phyloP scores from a whole-genome alignment of 192 early-diverging fungal species.

The Coemansia sp. region DNA sequence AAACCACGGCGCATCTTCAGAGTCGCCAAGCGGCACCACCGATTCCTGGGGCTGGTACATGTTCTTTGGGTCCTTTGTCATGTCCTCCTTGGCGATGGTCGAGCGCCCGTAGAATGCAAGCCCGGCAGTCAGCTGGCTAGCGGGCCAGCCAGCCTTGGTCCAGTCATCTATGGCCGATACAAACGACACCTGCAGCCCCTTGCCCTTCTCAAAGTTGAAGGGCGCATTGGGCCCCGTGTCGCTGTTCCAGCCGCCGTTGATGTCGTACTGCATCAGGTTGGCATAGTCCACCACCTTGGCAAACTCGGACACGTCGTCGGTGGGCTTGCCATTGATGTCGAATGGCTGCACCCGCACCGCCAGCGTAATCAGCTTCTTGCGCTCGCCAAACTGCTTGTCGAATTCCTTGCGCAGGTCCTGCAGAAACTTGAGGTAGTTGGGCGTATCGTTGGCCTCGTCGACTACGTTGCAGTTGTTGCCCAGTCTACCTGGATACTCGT shows the following conservation, averaged over 20 bases:
- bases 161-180: slow-evolving; percentile 53
- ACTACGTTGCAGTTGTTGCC: slow-evolving; percentile 48
- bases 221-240: slow-evolving; percentile 64
- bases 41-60: slow-evolving; percentile 48
- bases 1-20: slow-evolving; percentile 56
- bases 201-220: slow-evolving; percentile 38
- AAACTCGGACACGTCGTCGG: slow-evolving; percentile 58
- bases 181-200: slow-evolving; percentile 45
- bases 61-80: slow-evolving; percentile 50
- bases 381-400: slow-evolving; percentile 18
- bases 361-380: slow-evolving; percentile 61
- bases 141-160: slow-evolving; percentile 60
- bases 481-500: slow-evolving; percentile 64
- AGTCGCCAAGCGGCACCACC: slow-evolving; percentile 53
- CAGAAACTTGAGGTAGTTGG: slow-evolving; percentile 63
- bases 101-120: slow-evolving; percentile 63
- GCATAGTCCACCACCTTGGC: slow-evolving; percentile 62
- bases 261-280: slow-evolving; percentile 72
- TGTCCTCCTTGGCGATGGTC: slow-evolving; percentile 47
- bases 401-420: slow-evolving; percentile 52
- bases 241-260: slow-evolving; percentile 56
- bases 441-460: slow-evolving; percentile 59
- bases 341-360: slow-evolving; percentile 65
- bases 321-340: slow-evolving; percentile 45
- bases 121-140: slow-evolving; percentile 60